Evolutionary conservation across 192 early-diverging fungal genomes (phyloP), one percentile per base, ranked within the genome.

Genomic region (Coemansia sp.): DNA sequence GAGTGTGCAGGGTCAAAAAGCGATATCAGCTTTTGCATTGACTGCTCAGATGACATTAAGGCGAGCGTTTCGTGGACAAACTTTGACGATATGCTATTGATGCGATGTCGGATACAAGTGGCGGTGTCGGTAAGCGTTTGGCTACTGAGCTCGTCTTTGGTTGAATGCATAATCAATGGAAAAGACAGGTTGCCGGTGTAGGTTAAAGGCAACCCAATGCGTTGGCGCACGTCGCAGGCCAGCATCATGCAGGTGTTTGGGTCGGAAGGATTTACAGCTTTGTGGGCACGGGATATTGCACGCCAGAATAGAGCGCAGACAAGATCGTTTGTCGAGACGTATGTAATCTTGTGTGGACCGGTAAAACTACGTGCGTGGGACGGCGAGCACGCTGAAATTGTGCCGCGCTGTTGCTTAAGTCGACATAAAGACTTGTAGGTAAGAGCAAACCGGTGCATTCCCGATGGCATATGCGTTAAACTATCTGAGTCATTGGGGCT

Each of bases 111-210:
- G 49, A 75, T 75, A 17, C 38, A 49, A 27, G 59, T 61, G 4
- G 72, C 72, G 0, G 72, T 75, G 17, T 69, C 67, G 1, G 72
- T 66, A 11, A 75, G 18, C 9, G 58, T 53, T 7, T 69, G 62
- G 1, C 25, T 18, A 4, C 22, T 17, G 24, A 75, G 48, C 22
- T 55, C 17, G n/a, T 47, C 19, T 38, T 59, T 75, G 5, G 45
- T 37, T 50, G 56, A 42, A 33, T 75, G 62, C 13, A 69, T 58
- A 0, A 68, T 40, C 3, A 75, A 59, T 21, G 72, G 72, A 19
- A 66, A 69, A 6, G 72, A 75, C 12, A 59, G 62, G 19, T 75
- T 75, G 39, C 72, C 72, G 7, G 59, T 53, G 48, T 75, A 75
- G 15, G 61, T 47, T 18, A 12, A 17, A 9, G 66, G 55, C 7